Evolutionary conservation across 495 filamentous ascomycete species (phyloP).

Genomic region (Trichoderma virens): DNA sequence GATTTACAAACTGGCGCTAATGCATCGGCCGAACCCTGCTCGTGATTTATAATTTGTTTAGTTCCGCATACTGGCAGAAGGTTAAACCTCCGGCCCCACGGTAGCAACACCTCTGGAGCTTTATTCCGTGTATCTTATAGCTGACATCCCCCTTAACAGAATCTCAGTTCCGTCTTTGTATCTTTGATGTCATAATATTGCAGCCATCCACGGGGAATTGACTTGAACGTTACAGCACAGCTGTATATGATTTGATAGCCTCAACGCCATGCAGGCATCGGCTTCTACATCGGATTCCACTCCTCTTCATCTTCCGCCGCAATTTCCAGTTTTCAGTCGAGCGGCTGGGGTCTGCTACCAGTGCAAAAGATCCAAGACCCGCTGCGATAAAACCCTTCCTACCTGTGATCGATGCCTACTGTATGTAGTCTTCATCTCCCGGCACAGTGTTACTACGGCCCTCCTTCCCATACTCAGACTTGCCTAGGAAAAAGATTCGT

Average conservation of each 20-base stretch:
- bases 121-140: background rate
- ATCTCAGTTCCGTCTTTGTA: background rate
- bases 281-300: background rate
- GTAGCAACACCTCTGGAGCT: no score
- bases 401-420: background rate
- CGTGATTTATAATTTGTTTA: background rate
- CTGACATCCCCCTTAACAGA: background rate
- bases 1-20: background rate
- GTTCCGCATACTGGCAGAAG: background rate
- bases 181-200: background rate
- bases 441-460: background rate
- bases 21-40: constrained; percentile 6
- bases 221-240: background rate
- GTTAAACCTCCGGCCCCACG: background rate
- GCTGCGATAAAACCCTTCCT: background rate
- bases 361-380: background rate
- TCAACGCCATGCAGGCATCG: background rate
- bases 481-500: background rate
- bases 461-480: background rate
- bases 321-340: background rate
- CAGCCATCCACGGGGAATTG: background rate
- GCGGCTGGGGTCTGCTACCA: background rate
- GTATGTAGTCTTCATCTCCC: background rate
- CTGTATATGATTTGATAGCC: background rate
- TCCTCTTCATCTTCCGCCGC: background rate